These are phyloP conservation scores for Oryza glumipatula DNA, from an alignment of 176 grass and related monocot genomes.

Conservation along the genomic window DNA sequence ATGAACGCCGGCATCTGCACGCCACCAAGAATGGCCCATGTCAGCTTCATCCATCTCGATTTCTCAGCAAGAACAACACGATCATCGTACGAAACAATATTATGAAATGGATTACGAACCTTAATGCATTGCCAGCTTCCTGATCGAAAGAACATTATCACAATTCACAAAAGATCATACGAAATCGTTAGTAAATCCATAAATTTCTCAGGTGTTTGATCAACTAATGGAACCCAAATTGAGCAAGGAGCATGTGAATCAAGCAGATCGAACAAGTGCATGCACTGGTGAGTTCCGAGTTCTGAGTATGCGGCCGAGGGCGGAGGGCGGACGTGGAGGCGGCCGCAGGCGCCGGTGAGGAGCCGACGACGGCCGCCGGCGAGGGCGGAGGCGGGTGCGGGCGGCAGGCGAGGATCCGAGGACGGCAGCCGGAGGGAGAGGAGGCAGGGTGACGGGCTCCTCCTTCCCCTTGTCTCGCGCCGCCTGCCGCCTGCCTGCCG, in stretches of 20 bases:
- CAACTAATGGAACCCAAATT: not conserved
- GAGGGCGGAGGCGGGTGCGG: too few relatives aligned
- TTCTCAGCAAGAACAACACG: not conserved
- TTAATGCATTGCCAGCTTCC: slow-evolving; percentile 74
- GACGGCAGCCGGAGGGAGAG: too few relatives aligned
- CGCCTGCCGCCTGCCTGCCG: too few relatives aligned
- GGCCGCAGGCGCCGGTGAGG: too few relatives aligned
- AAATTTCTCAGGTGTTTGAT: not conserved
- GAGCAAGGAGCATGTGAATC: not conserved
- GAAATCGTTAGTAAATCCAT: not conserved
- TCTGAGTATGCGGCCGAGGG: too few relatives aligned
- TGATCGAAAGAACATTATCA: slow-evolving; percentile 36
- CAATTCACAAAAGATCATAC: slow-evolving; percentile 13
- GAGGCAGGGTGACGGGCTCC: too few relatives aligned
- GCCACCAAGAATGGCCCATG: not conserved
- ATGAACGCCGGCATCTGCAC: slow-evolving; percentile 73
- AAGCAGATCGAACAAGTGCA: too few relatives aligned
- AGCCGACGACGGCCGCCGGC: too few relatives aligned
- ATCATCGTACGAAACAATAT: not conserved
- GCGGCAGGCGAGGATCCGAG: too few relatives aligned
- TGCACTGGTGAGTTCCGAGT: too few relatives aligned
- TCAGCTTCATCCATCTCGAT: not conserved
- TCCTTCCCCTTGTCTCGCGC: too few relatives aligned
- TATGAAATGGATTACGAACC: slow-evolving; percentile 41
- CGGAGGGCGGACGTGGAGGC: too few relatives aligned